Evolutionary conservation across 345 rosid genomes (phyloP).

Genomic region (Aquilaria malaccensis): DNA sequence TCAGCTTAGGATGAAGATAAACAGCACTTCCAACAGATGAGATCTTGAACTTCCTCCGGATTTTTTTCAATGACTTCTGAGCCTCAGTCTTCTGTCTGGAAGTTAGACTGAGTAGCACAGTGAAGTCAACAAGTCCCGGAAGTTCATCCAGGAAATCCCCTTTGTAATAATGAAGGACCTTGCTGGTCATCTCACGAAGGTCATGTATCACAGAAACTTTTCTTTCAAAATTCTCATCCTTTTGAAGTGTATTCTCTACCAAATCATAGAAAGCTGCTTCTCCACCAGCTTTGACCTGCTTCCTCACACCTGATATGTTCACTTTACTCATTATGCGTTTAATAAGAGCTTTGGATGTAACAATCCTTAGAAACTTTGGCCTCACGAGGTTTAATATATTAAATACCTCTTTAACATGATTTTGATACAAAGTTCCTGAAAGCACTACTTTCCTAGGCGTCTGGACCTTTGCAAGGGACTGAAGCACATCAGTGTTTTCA

Average conservation of each 20-base stretch:
- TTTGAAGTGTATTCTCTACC: constrained; percentile 67
- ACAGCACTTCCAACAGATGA: constrained; percentile 57
- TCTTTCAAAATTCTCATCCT: constrained; percentile 38
- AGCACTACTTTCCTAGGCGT: constrained; percentile 84
- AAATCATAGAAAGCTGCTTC: constrained; percentile 48
- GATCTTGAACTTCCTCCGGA: constrained; percentile 51
- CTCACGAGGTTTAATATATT: constrained; percentile 77
- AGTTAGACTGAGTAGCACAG: constrained; percentile 63
- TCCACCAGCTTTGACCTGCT: constrained; percentile 32
- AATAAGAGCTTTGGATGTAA: constrained; percentile 35
- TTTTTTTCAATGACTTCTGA: constrained; percentile 27
- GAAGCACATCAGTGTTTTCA: constrained; percentile 59
- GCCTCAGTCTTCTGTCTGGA: constrained; percentile 47
- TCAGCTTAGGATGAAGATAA: constrained; percentile 61
- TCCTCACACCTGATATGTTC: constrained; percentile 37
- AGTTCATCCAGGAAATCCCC: constrained; percentile 87
- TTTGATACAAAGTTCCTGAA: constrained; percentile 85
- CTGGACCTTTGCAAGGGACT: constrained; percentile 72
- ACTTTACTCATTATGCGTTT: constrained; percentile 64
- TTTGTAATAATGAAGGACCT: constrained; percentile 81
- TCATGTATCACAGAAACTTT: constrained; percentile 64
- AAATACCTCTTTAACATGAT: constrained; percentile 83
- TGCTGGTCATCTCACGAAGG: constrained; percentile 76
- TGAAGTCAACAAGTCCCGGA: constrained; percentile 77
- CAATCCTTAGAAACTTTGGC: constrained; percentile 69